Base-by-base conservation (phyloP, 2,329 filamentous ascomycete species). In the Pyrenochaeta sp. region DNA sequence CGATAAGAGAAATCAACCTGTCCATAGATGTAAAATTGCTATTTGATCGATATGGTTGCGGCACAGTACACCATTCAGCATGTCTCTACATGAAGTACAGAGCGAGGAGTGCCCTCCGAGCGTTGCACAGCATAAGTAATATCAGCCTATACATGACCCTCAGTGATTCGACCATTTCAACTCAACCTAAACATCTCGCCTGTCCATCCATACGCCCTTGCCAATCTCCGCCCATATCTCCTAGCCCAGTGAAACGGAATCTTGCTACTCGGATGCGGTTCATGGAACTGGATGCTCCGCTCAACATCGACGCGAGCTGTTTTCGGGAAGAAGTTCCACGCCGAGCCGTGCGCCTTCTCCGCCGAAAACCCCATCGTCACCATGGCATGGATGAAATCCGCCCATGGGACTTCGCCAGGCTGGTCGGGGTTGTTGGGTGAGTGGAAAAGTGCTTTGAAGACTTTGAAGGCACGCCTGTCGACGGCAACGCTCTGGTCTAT, bases 261-360 rank as follows among this genome's bases (percentile, higher is more conserved):
- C 65, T 84, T 85, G 0, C 68, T 68, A 3, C 61, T 63, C 0
- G 81, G 80, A 62, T 86, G 81, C 4, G 83, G 82, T 57, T 85
- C 81, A 49, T 85, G 81, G 47, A 85, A 83, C 41, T 76, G 23
- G 7, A 43, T 51, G 15, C 31, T 35, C 19, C 30, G 37, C 19
- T 46, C 28, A n/a, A 39, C 11, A 22, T 27, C 69, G 0, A 77
- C 69, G 39, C 77, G 72, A 11, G 76, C 52, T 4, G 48, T 55
- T 4, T 59, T 60, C 2, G 77, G 78, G 14, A 69, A 72, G 47
- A 86, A 85, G 10, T 82, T 77, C 83, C 83, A 86, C 0, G 78
- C 78, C 2, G 80, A 84, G 0, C 82, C 81, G 49, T 84, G 82
- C 0, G 85, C 70, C 63, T 86, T 85, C 61, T 82, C 69, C 0